Conservation (phyloP, 495 filamentous ascomycete genomes). For the Xeromyces bisporus region DNA sequence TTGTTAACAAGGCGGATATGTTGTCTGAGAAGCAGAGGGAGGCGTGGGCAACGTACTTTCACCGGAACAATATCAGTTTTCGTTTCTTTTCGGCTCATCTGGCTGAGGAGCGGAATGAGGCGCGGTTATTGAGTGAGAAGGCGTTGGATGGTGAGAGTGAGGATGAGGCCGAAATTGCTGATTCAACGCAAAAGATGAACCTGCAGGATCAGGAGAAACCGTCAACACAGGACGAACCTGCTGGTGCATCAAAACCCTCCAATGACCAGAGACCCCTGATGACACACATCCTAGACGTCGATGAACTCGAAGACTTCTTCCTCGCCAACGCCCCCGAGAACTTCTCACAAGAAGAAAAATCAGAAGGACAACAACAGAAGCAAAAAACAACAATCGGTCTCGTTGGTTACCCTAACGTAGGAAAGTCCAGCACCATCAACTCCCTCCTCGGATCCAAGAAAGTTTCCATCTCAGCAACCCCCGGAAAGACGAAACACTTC, state of each 20-base stretch:
- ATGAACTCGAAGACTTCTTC: constrained; percentile 84
- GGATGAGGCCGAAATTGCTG: constrained; percentile 18
- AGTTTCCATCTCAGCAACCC: constrained; percentile 92
- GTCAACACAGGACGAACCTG: constrained; percentile 19
- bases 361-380: constrained; percentile 22
- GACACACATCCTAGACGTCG: constrained; percentile 72
- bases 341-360: constrained; percentile 13
- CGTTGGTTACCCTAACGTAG: constrained; percentile 97
- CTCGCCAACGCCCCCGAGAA: constrained; percentile 49
- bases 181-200: constrained; percentile 21
- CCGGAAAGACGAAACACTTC: constrained; percentile 98
- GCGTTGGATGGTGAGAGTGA: constrained; percentile 31
- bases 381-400: constrained; percentile 74
- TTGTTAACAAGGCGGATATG: constrained; percentile 99
- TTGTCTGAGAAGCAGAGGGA: constrained; percentile 77
- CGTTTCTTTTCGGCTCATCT: constrained; percentile 90
- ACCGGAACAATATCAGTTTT: constrained; percentile 63
- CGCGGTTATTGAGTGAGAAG: constrained; percentile 31
- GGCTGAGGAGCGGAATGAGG: constrained; percentile 76
- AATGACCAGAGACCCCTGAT: constrained; percentile 25
- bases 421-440: constrained; percentile 98
- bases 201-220: constrained; percentile 21
- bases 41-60: constrained; percentile 80
- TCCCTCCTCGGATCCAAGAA: constrained; percentile 95
- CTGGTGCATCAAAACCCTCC: constrained; percentile 12